phyloP scores from a whole-genome alignment of 305 asterid species.

The Fraxinus albicans region DNA sequence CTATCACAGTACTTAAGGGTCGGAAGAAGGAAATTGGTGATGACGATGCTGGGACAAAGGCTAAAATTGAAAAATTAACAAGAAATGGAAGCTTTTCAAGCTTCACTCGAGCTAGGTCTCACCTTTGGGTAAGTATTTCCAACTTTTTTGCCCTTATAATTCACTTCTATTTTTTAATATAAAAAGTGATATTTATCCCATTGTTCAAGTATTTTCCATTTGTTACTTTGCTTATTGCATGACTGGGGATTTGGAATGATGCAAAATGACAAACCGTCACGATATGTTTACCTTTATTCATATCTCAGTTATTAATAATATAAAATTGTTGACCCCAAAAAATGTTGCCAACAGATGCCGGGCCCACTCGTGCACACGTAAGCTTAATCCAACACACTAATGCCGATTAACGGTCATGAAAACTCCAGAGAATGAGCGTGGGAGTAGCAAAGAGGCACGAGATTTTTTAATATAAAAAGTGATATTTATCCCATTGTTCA shows the following conservation, averaged over 20 bases:
- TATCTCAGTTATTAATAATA: constrained; percentile 19
- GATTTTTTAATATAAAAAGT: background rate
- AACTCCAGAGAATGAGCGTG: too few relatives aligned
- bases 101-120: constrained; percentile 35
- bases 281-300: background rate
- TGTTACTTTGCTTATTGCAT: background rate
- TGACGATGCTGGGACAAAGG: constrained; percentile 25
- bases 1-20: constrained; percentile 22
- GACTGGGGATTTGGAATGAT: background rate
- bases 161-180: background rate
- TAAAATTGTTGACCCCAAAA: too few relatives aligned
- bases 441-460: too few relatives aligned
- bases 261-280: background rate
- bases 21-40: constrained; percentile 34
- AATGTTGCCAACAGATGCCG: too few relatives aligned
- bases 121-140: constrained; percentile 52
- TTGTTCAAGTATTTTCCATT: background rate
- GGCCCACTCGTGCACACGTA: too few relatives aligned
- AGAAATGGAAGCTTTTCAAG: constrained; percentile 57
- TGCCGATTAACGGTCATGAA: too few relatives aligned
- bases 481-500: background rate
- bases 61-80: constrained; percentile 24
- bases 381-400: too few relatives aligned
- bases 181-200: background rate
- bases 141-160: background rate